Conservation (phyloP, 2,329 filamentous ascomycete species). For the Paecilomyces variotii region DNA sequence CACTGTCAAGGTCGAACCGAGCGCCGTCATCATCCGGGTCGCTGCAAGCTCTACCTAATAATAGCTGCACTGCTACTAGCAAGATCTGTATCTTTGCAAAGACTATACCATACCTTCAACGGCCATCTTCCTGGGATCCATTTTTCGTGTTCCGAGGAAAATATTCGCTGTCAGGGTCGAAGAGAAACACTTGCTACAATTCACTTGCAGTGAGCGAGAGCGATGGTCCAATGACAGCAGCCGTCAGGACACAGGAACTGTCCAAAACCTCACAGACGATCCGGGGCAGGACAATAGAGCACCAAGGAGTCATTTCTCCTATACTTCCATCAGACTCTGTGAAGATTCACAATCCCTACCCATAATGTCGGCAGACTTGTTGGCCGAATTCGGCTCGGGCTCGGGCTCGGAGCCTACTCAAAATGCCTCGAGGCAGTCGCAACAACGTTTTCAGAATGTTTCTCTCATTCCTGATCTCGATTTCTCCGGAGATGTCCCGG, state of each 20-base stretch:
- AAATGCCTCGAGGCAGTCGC: neutral
- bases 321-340: neutral
- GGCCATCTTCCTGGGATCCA: neutral
- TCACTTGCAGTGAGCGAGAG: neutral
- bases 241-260: neutral
- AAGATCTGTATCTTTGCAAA: neutral
- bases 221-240: neutral
- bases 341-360: neutral
- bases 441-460: neutral
- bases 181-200: neutral
- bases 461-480: neutral
- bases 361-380: conserved; percentile 47
- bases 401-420: conserved; percentile 11
- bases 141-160: neutral
- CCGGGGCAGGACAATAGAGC: neutral
- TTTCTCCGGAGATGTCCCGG: neutral
- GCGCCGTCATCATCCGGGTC: neutral
- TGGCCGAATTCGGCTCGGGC: conserved; percentile 41
- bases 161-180: neutral
- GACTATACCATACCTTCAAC: neutral
- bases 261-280: neutral
- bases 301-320: conserved; percentile 3
- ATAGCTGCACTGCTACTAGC: neutral
- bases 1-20: neutral
- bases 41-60: neutral